Evolutionary conservation across 257 asterid genomes (phyloP).

Genomic region (Echites panduratus): DNA sequence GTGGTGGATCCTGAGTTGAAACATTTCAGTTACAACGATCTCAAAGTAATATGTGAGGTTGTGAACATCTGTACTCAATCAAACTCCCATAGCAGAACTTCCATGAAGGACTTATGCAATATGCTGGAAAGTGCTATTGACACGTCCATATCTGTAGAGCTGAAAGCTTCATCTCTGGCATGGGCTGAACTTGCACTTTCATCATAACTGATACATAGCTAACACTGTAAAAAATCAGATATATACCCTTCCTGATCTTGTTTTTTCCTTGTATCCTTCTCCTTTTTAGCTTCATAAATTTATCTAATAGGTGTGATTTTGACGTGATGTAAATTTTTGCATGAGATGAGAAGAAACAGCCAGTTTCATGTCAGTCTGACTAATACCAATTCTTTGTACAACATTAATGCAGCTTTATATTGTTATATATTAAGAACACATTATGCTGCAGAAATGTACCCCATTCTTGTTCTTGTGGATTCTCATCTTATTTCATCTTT

Average conservation of each 20-base stretch:
- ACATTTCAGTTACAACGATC: constrained; percentile 69
- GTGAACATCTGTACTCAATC: constrained; percentile 52
- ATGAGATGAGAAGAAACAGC: constrained; percentile 21
- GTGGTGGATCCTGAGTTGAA: constrained; percentile 83
- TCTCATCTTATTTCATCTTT: background rate
- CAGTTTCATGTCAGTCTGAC: constrained; percentile 14
- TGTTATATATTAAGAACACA: constrained; percentile 14
- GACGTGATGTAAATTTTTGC: constrained; percentile 32
- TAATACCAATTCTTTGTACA: constrained; percentile 28
- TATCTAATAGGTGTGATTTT: constrained; percentile 7
- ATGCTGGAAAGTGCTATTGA: constrained; percentile 66
- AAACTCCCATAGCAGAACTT: constrained; percentile 38
- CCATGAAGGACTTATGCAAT: constrained; percentile 62
- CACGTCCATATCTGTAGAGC: constrained; percentile 66
- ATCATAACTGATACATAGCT: constrained; percentile 33
- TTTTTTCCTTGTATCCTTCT: constrained; percentile 8
- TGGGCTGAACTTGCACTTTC: constrained; percentile 95
- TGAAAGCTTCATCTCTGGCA: constrained; percentile 73
- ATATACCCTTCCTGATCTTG: background rate
- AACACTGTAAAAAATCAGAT: constrained; percentile 35
- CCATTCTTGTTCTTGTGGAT: background rate
- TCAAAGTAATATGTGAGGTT: constrained; percentile 66
- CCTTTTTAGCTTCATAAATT: background rate
- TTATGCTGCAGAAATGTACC: constrained; percentile 1
- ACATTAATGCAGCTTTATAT: constrained; percentile 12